These are phyloP conservation scores for Xylaria telfairii DNA, from an alignment of 495 filamentous ascomycete species.

Conservation along the genomic window DNA sequence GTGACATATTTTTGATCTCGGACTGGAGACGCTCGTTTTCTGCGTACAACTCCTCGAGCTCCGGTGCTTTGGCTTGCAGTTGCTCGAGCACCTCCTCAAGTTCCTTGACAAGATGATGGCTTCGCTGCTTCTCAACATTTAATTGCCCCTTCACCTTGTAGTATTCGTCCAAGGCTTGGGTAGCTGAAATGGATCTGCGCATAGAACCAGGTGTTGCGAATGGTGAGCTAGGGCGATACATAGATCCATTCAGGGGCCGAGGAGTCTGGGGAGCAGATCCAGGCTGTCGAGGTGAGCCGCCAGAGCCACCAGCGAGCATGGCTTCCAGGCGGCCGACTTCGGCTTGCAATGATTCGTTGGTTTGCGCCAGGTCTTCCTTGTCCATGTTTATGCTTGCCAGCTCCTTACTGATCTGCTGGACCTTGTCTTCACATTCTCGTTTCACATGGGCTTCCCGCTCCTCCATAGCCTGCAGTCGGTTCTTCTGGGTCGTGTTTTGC, in stretches of 20 bases:
- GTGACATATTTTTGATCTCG: slow-evolving; percentile 82
- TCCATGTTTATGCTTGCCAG: slow-evolving; percentile 69
- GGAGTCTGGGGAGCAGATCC: slow-evolving; percentile 64
- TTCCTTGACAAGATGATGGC: slow-evolving; percentile 70
- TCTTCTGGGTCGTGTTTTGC: slow-evolving; percentile 78
- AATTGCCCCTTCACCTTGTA: slow-evolving; percentile 60
- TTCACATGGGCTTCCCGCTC: slow-evolving; percentile 75
- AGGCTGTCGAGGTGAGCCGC: slow-evolving; percentile 35
- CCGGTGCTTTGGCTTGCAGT: slow-evolving; percentile 72
- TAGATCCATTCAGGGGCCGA: slow-evolving; percentile 57
- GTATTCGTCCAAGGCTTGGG: slow-evolving; percentile 58
- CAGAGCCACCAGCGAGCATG: slow-evolving; percentile 41
- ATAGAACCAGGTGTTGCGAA: slow-evolving; percentile 61
- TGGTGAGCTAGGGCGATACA: slow-evolving; percentile 52
- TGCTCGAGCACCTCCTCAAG: slow-evolving; percentile 78
- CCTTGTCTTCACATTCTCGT: slow-evolving; percentile 80
- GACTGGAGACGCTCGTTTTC: slow-evolving; percentile 71
- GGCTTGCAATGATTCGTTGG: slow-evolving; percentile 72
- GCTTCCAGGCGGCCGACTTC: slow-evolving; percentile 68
- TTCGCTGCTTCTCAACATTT: slow-evolving; percentile 70
- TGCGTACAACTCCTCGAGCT: slow-evolving; percentile 69
- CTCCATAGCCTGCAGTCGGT: slow-evolving; percentile 82
- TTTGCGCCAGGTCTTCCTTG: slow-evolving; percentile 69
- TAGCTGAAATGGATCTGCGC: slow-evolving; percentile 55
- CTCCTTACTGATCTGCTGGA: slow-evolving; percentile 78